Conservation (phyloP, 2,329 filamentous ascomycete genomes). For the Penicillium sp. region DNA sequence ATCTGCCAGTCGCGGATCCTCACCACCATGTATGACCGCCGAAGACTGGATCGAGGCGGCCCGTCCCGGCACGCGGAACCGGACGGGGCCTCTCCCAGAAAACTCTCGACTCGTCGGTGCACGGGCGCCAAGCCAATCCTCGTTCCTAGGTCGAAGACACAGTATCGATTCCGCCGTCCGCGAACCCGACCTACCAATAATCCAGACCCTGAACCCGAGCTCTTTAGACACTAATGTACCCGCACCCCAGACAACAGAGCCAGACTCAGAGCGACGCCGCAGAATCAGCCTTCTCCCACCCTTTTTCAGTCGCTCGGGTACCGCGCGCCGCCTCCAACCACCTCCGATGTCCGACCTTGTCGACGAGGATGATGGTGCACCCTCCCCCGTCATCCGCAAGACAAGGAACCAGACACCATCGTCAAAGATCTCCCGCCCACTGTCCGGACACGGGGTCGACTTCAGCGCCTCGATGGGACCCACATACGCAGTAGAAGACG, state of each 20-base stretch:
- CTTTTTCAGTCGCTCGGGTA: conserved; percentile 40
- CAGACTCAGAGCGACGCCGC: conserved; percentile 33
- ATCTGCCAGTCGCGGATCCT: conserved; percentile 18
- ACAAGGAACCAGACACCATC: conserved; percentile 25
- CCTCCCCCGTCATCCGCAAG: conserved; percentile 41
- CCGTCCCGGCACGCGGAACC: conserved; percentile 29
- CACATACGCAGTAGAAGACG: conserved; percentile 15
- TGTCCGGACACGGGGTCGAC: conserved; percentile 21
- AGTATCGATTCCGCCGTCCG: conserved; percentile 33
- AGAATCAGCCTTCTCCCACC: conserved; percentile 42
- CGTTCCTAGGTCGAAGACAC: conserved; percentile 33
- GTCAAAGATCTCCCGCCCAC: conserved; percentile 18
- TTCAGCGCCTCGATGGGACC: conserved; percentile 25
- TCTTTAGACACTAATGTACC: conserved; percentile 27
- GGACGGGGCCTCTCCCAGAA: conserved; percentile 22
- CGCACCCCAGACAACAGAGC: conserved; percentile 15
- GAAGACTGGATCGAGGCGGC: conserved; percentile 50
- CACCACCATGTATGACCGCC: conserved; percentile 43
- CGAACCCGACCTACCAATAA: conserved; percentile 31
- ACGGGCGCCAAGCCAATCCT: conserved; percentile 29
- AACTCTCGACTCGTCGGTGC: conserved; percentile 20
- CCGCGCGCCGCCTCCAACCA: conserved; percentile 31
- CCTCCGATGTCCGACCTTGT: conserved; percentile 32
- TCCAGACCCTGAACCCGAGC: conserved; percentile 35
- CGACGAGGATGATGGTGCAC: conserved; percentile 38